Evolutionary conservation across 768 basidiomycete genomes (phyloP), one percentile per base, ranked within the genome.

Genomic region (Russula emetica): DNA sequence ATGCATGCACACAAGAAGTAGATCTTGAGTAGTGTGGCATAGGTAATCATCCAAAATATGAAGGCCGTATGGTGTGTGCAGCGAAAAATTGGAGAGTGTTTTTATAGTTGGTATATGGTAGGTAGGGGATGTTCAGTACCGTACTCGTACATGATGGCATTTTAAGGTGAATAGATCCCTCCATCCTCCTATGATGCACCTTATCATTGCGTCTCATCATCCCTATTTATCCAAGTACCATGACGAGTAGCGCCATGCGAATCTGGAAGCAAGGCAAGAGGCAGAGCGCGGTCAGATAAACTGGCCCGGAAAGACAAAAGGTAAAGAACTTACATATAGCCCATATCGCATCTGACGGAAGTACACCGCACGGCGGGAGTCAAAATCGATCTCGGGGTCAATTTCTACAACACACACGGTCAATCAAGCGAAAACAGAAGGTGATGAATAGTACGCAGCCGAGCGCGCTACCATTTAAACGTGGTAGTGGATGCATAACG

Each of bases 341-440:
- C 96, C 95, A 72, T 97, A 96, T 62, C 95, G 86, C 95, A 97
- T 97, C 72, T 98, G 96, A 45, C 96, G 87, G 88, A 98, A 98
- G 77, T 98, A 98, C 24, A 92, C 95, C 3, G 96, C 96, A 13
- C 95, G 84, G 32, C 91, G 85, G 8, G 85, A 90, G 75, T 98
- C 96, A 69, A 95, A 98, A 76, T 99, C 97, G 47, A 99, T 95
- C 74, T 96, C 95, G 3, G 94, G 92, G 73, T 98, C 96, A 70
- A 99, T 98, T 88, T 99, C 97, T 94, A 28, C 65, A 51, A 20
- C 22, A 22, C 1, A 42, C 40, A 18, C 18, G 62, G 63, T 58
- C 47, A 4, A n/a, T 70, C 61, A 28, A 26, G 13, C 5, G 14
- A 16, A 28, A 18, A 63, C 45, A 14, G n/a, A 13, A 34, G 38